Conservation (phyloP, 2,329 filamentous ascomycete species). For the Escovopsis sp. region DNA sequence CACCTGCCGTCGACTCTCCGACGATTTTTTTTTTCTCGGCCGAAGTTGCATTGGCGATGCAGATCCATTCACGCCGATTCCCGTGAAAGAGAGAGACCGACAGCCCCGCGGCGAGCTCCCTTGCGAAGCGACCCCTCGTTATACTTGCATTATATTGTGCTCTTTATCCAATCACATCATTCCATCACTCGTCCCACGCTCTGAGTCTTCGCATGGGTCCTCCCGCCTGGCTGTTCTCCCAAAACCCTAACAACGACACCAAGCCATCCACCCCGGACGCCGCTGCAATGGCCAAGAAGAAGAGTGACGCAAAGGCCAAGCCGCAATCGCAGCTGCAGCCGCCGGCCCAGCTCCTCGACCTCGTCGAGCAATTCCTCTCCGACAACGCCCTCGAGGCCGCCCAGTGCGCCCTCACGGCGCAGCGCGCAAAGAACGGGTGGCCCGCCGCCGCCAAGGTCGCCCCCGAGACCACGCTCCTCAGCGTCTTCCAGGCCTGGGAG, state of each 20-base stretch:
- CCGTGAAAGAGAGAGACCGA: not conserved
- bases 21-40: slow-evolving; percentile 1
- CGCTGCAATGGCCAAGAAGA: slow-evolving; percentile 22
- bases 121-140: not conserved
- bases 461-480: slow-evolving; percentile 25
- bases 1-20: not conserved
- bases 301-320: slow-evolving; percentile 10
- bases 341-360: slow-evolving; percentile 47
- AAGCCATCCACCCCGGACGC: slow-evolving; percentile 6
- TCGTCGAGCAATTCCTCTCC: slow-evolving; percentile 52
- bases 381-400: slow-evolving; percentile 50
- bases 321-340: slow-evolving; percentile 15
- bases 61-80: not conserved
- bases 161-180: too few relatives aligned
- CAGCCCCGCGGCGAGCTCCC: too few relatives aligned
- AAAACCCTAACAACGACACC: slow-evolving; percentile 16
- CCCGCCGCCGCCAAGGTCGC: slow-evolving; percentile 14
- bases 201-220: slow-evolving; percentile 9
- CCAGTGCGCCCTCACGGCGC: slow-evolving; percentile 46
- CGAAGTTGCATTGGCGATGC: not conserved
- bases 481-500: slow-evolving; percentile 38
- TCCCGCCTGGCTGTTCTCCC: slow-evolving; percentile 30
- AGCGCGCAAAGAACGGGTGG: slow-evolving; percentile 41
- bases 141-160: not conserved
- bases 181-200: not conserved